Evolutionary conservation across 768 basidiomycete genomes (phyloP).

Genomic region (Epithele typhae): DNA sequence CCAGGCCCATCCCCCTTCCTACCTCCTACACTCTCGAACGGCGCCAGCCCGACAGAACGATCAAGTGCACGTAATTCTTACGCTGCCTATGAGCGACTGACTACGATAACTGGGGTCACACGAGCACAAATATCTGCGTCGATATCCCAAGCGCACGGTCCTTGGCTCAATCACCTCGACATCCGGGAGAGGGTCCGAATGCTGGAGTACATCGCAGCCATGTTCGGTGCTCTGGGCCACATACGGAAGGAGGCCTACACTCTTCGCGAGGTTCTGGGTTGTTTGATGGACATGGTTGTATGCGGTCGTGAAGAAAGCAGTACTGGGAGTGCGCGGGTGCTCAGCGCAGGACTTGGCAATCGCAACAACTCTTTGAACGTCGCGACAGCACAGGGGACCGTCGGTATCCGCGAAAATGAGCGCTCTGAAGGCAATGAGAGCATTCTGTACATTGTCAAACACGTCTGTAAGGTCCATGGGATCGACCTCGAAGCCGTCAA

Average conservation of each 20-base stretch:
- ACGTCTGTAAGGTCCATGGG: slow-evolving; percentile 77
- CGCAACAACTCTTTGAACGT: slow-evolving; percentile 37
- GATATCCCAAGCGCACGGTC: slow-evolving; percentile 76
- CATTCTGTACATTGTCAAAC: slow-evolving; percentile 66
- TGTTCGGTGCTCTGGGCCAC: slow-evolving; percentile 81
- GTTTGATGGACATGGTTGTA: slow-evolving; percentile 81
- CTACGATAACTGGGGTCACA: slow-evolving; percentile 62
- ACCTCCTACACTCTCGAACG: slow-evolving; percentile 52
- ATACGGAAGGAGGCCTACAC: slow-evolving; percentile 85
- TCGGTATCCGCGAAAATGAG: slow-evolving; percentile 73
- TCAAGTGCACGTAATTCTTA: slow-evolving; percentile 22
- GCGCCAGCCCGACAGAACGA: slow-evolving; percentile 30
- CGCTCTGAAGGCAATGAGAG: slow-evolving; percentile 77
- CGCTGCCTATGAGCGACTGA: slow-evolving; percentile 60
- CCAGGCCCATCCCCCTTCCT: slow-evolving; percentile 55
- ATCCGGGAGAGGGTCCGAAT: slow-evolving; percentile 69
- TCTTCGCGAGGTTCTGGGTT: slow-evolving; percentile 81
- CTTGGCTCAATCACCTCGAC: slow-evolving; percentile 81
- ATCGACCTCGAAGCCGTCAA: slow-evolving; percentile 73
- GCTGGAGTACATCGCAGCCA: slow-evolving; percentile 64
- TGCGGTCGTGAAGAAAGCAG: slow-evolving; percentile 66
- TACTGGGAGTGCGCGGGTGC: slow-evolving; percentile 43
- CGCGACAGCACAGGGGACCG: slow-evolving; percentile 39
- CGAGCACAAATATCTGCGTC: slow-evolving; percentile 61
- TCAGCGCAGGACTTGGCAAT: slow-evolving; percentile 43